phyloP scores from a whole-genome alignment of 495 filamentous ascomycete genomes.

The Hypoxylon rickii region DNA sequence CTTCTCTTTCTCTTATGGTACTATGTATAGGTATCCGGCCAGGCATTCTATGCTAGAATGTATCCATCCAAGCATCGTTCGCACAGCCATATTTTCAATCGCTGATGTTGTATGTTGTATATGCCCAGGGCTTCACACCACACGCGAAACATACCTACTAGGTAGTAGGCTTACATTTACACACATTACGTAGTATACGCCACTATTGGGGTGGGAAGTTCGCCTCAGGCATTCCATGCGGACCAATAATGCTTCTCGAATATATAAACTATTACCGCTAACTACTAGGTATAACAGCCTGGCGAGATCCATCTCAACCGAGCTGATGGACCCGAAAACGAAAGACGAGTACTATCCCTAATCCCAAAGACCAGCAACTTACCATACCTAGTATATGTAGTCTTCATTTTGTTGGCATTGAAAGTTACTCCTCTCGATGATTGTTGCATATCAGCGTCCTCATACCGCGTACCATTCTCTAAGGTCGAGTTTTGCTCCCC shows the following conservation, averaged over 20 bases:
- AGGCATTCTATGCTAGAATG: conserved; percentile 18
- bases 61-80: conserved; percentile 25
- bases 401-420: too few relatives aligned
- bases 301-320: conserved; percentile 19
- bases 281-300: conserved; percentile 15
- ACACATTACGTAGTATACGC: conserved; percentile 32
- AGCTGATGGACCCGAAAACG: conserved; percentile 9
- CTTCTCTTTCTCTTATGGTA: too few relatives aligned
- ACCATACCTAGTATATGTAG: too few relatives aligned
- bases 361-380: too few relatives aligned
- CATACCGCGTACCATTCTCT: background rate
- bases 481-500: conserved; percentile 28
- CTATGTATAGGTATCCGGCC: conserved; percentile 11
- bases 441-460: background rate
- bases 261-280: conserved; percentile 17
- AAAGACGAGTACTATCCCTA: too few relatives aligned
- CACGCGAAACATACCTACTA: too few relatives aligned
- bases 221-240: conserved; percentile 18
- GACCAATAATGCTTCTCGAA: conserved; percentile 23
- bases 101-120: conserved; percentile 20
- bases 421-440: too few relatives aligned
- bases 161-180: conserved; percentile 12
- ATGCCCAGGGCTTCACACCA: conserved; percentile 20
- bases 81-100: conserved; percentile 10
- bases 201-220: conserved; percentile 21